phyloP scores from a whole-genome alignment of 2,329 filamentous ascomycete genomes.

The Colletotrichum sp. region DNA sequence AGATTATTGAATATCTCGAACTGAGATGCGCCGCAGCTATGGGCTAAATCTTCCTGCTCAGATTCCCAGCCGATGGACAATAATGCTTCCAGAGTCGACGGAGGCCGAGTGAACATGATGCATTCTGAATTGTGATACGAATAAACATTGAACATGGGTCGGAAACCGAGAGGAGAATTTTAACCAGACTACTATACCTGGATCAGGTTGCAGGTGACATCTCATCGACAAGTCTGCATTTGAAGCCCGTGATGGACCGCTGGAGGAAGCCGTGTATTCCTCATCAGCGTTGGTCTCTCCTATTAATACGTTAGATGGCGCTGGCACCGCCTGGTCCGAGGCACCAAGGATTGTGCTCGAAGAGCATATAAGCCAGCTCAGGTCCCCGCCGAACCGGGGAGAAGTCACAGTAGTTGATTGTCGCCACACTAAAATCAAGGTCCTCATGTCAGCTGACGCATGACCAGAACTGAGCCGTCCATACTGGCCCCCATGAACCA shows the following conservation, averaged over 20 bases:
- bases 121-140: neutral
- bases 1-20: neutral
- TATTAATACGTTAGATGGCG: neutral
- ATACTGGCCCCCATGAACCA: neutral
- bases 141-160: neutral
- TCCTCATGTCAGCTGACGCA: neutral
- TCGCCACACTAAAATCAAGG: neutral
- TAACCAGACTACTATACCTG: neutral
- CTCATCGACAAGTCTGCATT: neutral
- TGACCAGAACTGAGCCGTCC: neutral
- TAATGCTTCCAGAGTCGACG: neutral
- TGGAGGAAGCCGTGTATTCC: neutral
- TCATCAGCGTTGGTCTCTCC: neutral
- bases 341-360: neutral
- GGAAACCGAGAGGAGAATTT: neutral
- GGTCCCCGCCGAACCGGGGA: neutral
- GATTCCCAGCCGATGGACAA: neutral
- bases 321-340: neutral
- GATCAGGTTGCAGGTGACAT: neutral
- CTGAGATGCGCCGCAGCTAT: neutral
- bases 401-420: neutral
- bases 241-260: neutral
- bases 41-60: neutral
- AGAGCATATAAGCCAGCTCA: neutral
- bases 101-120: neutral